phyloP scores from a whole-genome alignment of 1,284 basidiomycete genomes.

The Puccinia polysora region DNA sequence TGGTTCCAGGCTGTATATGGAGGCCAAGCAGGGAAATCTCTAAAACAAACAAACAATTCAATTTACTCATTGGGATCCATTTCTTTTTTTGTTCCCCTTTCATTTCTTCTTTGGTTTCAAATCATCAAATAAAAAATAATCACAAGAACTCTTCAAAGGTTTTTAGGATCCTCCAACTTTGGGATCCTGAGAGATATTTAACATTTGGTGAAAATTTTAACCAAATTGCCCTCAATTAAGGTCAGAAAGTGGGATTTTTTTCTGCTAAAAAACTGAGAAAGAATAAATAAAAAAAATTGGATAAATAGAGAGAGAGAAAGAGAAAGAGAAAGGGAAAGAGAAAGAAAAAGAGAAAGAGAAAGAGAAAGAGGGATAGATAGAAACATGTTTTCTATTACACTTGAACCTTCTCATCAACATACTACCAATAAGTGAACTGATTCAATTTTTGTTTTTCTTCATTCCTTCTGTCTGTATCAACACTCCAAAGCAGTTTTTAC shows the following conservation, averaged over 20 bases:
- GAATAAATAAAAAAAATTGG: not conserved
- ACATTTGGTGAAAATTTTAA: slow-evolving; percentile 95
- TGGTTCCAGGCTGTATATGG: slow-evolving; percentile 95
- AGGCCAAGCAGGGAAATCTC: slow-evolving; percentile 95
- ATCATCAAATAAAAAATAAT: not conserved
- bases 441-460: no score
- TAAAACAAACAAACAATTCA: slow-evolving; percentile 92
- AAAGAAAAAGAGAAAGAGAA: no score
- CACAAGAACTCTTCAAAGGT: not conserved
- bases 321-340: no score
- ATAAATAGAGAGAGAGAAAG: no score
- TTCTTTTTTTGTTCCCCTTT: not conserved
- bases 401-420: no score
- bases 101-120: not conserved
- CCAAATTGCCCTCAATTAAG: slow-evolving; percentile 80
- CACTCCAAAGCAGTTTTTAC: slow-evolving; percentile 71
- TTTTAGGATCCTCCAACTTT: slow-evolving; percentile 80
- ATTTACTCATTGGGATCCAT: slow-evolving; percentile 62
- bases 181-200: slow-evolving; percentile 91
- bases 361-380: no score
- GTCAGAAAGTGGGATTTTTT: slow-evolving; percentile 60
- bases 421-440: no score
- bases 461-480: no score
- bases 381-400: no score
- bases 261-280: not conserved